Evolutionary conservation across 306 rosid genomes (phyloP).

Genomic region (Trifolium fragiferum): DNA sequence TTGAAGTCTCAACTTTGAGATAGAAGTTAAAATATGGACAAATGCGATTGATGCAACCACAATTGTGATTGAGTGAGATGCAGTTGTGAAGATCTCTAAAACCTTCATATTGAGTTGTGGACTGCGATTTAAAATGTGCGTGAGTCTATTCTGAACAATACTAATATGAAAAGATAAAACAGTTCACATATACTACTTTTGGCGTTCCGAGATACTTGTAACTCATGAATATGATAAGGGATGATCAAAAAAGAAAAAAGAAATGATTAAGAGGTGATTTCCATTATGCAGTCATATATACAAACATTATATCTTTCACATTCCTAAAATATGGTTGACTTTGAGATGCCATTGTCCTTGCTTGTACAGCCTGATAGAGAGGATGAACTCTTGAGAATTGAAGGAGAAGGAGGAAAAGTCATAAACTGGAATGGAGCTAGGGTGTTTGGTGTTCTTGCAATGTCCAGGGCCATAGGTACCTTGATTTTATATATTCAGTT

Average conservation of each 20-base stretch:
- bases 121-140: neutral
- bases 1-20: neutral
- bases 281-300: constrained; percentile 19
- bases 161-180: constrained; percentile 22
- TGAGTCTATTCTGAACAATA: neutral
- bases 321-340: constrained; percentile 6
- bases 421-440: constrained; percentile 98
- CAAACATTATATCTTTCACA: neutral
- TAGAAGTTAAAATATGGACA: too few species aligned
- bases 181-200: constrained; percentile 18
- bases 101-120: neutral
- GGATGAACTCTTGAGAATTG: constrained; percentile 80
- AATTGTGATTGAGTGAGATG: neutral
- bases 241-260: neutral
- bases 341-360: constrained; percentile 43
- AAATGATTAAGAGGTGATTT: neutral
- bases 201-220: constrained; percentile 22
- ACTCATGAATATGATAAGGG: constrained; percentile 17
- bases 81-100: neutral
- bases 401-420: constrained; percentile 80
- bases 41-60: too few species aligned
- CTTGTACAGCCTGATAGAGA: constrained; percentile 84
- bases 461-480: constrained; percentile 98
- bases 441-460: constrained; percentile 69
- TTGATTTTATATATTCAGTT: constrained; percentile 47